A percentile compares a stretch with the other conserved stretches of the same genome.
Evolutionary conservation across 768 basidiomycete species (phyloP).

Genomic region (Rhizopogon vinicolor): DNA sequence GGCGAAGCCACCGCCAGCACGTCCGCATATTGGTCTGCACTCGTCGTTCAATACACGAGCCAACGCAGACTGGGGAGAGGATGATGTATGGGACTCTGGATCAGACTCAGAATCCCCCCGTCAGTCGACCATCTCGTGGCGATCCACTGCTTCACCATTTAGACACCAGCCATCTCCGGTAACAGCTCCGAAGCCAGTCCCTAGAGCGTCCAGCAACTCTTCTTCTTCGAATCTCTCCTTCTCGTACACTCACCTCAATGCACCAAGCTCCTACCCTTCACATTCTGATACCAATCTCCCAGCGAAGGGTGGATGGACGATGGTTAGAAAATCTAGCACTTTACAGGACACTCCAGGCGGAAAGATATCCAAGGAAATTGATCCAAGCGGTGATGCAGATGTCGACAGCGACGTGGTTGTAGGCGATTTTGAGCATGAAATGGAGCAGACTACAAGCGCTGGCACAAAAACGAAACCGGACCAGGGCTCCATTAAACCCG

Average conservation of each 20-base stretch:
- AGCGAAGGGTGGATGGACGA: constrained; percentile 71
- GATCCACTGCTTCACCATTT: constrained; percentile 19
- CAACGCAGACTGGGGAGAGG: constrained; percentile 71
- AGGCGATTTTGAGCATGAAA: constrained; percentile 68
- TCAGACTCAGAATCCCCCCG: constrained; percentile 74
- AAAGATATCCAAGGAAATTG: constrained; percentile 15
- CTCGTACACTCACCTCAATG: constrained; percentile 77
- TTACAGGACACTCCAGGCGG: constrained; percentile 21
- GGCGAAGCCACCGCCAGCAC: constrained; percentile 66
- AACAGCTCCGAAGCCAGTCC: constrained; percentile 53
- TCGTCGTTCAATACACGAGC: constrained; percentile 40
- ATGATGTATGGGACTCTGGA: constrained; percentile 82
- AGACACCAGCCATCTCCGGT: constrained; percentile 24
- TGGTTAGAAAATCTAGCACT: constrained; percentile 47
- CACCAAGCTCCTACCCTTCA: constrained; percentile 73
- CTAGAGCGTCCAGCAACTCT: constrained; percentile 39
- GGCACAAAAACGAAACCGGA: constrained; percentile 38
- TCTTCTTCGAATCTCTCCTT: constrained; percentile 70
- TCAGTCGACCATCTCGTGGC: constrained; percentile 47
- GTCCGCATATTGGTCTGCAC: constrained; percentile 67
- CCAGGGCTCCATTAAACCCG: constrained; percentile 51
- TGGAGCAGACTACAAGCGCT: constrained; percentile 23
- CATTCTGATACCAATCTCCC: constrained; percentile 38
- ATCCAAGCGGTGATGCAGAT: constrained; percentile 47
- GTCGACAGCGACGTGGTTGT: constrained; percentile 75